Percentiles rank a stretch among this genome's conserved stretches.
Evolutionary conservation across 1,139 yeast species (phyloP).

Genomic region (Suhomyces bribrorum): DNA sequence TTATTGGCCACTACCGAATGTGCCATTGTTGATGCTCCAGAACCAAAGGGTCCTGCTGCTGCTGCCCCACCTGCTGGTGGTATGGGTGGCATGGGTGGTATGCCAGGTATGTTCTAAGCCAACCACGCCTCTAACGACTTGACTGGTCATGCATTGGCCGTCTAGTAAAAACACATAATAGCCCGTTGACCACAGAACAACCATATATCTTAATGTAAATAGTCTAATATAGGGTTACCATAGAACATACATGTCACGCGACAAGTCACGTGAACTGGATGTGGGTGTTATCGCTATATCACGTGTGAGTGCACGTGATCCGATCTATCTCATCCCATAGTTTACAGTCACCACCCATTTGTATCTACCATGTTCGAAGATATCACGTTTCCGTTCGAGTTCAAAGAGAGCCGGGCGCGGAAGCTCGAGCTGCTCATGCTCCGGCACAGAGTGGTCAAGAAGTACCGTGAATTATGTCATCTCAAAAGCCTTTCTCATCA

Average conservation of each 20-base stretch:
- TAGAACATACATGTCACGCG: neutral
- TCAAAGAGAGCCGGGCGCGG: constrained; percentile 5
- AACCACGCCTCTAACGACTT: too few relatives aligned
- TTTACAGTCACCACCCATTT: neutral
- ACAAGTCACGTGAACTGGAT: neutral
- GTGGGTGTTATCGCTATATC: too few relatives aligned
- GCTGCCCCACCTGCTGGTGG: constrained; percentile 58
- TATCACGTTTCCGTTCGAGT: constrained; percentile 7
- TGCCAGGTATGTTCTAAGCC: constrained; percentile 34
- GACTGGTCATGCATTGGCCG: too few relatives aligned
- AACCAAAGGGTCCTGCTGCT: constrained; percentile 74
- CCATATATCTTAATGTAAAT: constrained; percentile 6
- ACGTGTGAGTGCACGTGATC: too few relatives aligned
- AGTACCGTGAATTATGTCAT: constrained; percentile 15
- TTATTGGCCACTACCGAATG: constrained; percentile 98
- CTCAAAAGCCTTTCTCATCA: constrained; percentile 8
- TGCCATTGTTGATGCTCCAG: constrained; percentile 97
- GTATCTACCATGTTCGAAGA: constrained; percentile 16
- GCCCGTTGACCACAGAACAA: too few relatives aligned
- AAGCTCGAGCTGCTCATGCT: constrained; percentile 17
- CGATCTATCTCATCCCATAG: too few relatives aligned
- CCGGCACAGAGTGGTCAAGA: constrained; percentile 23
- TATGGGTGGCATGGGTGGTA: constrained; percentile 33
- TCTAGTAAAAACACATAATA: too few relatives aligned
- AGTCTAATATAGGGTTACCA: constrained; percentile 5